Base-by-base conservation (phyloP, 2,329 filamentous ascomycete species). In the Leptographium flavum region DNA sequence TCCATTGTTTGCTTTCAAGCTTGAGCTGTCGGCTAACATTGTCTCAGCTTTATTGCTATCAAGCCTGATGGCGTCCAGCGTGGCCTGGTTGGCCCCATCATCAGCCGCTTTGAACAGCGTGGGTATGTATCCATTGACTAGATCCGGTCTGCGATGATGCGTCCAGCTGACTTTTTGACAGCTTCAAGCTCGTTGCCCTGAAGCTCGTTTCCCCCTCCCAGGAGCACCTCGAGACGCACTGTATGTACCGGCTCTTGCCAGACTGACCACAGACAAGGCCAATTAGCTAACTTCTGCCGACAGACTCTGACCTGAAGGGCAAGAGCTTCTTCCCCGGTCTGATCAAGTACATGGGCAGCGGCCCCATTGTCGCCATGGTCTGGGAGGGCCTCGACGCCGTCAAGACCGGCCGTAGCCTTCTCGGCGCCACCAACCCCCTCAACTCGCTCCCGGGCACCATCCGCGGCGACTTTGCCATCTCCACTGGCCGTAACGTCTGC, bases 31-130 rank as follows among this genome's bases (percentile, higher is more conserved):
- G 21, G 39, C 48, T 52, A 38, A 54, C 43, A 22, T 25, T 11
- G 35, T 46, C 57, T 57, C 62, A 96, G 90, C 75, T 96, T 96
- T 85, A 96, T 96, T 79, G 92, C 92, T 66, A 87, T 98, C 80
- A 98, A 98, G 87, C 92, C 90, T 60, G 92, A 96, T 73, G 92
- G 92, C 69, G 92, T 96, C 73, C 92, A 23, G 88, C 90, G 92
- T 73, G 92, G 92, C 73, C 86, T 98, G 63, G 72, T 98, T 69
- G 92, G 90, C 66, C 83, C 87, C 73, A 98, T 98, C 80, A 84
- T 98, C 78, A 78, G 77, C 65, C 87, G 92, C 73, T 98, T 98
- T 71, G 92, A 98, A 86, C 81, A 80, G 73, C 86, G 90, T 64
- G 92, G 85, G 83, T 87, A 68, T 59, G 79, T 68, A 42, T 23